Percentiles rank a stretch among this genome's conserved stretches.
These are phyloP conservation scores for Eragrostis nindensis DNA, from an alignment of 176 grass and related monocot genomes.

Conservation along the genomic window DNA sequence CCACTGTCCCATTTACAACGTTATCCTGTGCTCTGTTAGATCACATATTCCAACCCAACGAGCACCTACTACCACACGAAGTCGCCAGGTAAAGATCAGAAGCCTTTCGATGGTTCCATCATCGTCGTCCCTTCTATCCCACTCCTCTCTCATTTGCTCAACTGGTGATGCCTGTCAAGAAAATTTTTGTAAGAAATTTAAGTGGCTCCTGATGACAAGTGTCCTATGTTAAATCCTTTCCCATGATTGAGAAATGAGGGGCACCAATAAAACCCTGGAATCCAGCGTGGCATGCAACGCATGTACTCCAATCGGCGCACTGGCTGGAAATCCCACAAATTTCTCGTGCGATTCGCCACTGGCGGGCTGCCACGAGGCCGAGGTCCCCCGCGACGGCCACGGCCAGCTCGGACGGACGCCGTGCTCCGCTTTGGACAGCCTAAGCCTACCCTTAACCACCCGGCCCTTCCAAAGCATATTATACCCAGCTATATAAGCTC, in stretches of 20 bases:
- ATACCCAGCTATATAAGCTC: background rate
- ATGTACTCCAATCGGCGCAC: background rate
- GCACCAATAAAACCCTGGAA: background rate
- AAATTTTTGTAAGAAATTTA: background rate
- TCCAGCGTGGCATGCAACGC: background rate
- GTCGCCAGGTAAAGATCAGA: background rate
- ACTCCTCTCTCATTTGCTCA: background rate
- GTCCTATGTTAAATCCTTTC: background rate
- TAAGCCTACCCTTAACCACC: conserved; percentile 34
- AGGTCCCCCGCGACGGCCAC: conserved; percentile 13
- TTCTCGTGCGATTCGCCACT: background rate
- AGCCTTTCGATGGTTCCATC: background rate
- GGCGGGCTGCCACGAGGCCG: background rate
- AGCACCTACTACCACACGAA: background rate
- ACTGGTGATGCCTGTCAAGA: background rate
- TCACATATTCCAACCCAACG: background rate
- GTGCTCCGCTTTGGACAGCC: conserved; percentile 36
- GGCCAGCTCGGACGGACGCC: conserved; percentile 30
- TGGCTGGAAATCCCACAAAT: conserved; percentile 20
- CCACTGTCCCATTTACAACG: background rate
- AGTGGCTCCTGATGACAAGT: background rate
- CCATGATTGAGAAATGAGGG: conserved; percentile 4
- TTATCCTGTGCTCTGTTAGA: background rate
- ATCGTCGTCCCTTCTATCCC: background rate
- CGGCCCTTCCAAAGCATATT: conserved; percentile 23